phyloP scores from a whole-genome alignment of 176 grass and related monocot genomes.

The Saccharum spontaneum region DNA sequence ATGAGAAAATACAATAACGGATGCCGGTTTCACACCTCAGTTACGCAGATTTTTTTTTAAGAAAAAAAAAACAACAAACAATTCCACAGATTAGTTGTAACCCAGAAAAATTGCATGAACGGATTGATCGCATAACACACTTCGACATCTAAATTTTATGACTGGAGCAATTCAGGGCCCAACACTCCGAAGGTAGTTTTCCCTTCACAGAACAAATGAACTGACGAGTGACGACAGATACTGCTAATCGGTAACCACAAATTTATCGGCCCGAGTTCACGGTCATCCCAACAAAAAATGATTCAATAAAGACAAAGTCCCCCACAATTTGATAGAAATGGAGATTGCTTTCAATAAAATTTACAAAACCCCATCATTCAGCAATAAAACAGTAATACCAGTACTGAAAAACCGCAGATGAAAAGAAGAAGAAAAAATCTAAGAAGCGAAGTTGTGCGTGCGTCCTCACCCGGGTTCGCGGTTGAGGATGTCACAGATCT shows the following conservation, averaged over 20 bases:
- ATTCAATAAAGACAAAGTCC: background rate
- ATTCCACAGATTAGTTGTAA: background rate
- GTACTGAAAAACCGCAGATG: background rate
- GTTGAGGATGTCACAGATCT: slow-evolving; percentile 56
- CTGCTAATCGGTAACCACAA: background rate
- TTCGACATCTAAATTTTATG: background rate
- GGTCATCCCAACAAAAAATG: background rate
- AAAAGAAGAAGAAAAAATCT: background rate
- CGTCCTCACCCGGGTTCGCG: slow-evolving; percentile 60
- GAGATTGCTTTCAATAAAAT: background rate
- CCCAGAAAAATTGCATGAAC: background rate
- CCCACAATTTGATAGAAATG: background rate
- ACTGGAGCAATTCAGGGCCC: background rate
- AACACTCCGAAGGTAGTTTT: background rate
- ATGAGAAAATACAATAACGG: background rate
- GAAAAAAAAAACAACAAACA: background rate
- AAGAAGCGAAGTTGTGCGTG: background rate
- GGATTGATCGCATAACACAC: background rate
- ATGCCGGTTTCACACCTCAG: background rate
- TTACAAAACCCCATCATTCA: background rate
- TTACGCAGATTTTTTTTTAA: background rate
- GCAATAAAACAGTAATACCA: slow-evolving; percentile 37
- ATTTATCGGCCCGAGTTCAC: background rate
- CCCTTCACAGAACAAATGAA: background rate
- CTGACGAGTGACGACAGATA: background rate